Conservation (phyloP, 176 grass and related monocot genomes). For the Sorghum bicolor region DNA sequence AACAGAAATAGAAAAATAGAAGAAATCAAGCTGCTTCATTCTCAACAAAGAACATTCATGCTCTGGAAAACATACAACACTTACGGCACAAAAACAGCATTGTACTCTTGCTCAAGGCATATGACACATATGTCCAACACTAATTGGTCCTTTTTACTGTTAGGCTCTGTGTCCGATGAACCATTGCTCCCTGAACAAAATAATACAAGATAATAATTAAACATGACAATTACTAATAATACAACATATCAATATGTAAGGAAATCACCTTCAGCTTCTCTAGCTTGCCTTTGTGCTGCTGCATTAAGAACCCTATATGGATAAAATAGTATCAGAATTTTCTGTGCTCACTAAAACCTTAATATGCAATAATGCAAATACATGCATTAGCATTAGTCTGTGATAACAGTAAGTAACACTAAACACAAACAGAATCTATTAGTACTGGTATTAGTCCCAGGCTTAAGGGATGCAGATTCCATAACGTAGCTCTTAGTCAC, state of each 20-base stretch:
- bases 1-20: background rate
- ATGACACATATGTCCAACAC: conserved; percentile 92
- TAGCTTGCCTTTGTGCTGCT: conserved; percentile 78
- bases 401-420: background rate
- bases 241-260: conserved; percentile 20
- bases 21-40: background rate
- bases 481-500: background rate
- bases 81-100: conserved; percentile 99
- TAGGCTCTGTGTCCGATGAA: conserved; percentile 43
- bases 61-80: conserved; percentile 26
- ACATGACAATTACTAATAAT: background rate
- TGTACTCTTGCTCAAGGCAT: conserved; percentile 99
- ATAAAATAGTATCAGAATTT: conserved; percentile 19
- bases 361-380: background rate
- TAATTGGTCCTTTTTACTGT: conserved; percentile 66
- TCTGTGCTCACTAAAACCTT: conserved; percentile 13
- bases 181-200: conserved; percentile 53
- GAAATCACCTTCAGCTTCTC: conserved; percentile 81
- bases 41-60: conserved; percentile 18
- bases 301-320: conserved; percentile 76
- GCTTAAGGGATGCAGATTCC: background rate
- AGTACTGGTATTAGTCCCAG: background rate
- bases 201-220: conserved; percentile 24
- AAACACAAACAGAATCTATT: background rate
- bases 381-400: background rate